Conservation (phyloP, 768 basidiomycete species). For the Trametes punicea region DNA sequence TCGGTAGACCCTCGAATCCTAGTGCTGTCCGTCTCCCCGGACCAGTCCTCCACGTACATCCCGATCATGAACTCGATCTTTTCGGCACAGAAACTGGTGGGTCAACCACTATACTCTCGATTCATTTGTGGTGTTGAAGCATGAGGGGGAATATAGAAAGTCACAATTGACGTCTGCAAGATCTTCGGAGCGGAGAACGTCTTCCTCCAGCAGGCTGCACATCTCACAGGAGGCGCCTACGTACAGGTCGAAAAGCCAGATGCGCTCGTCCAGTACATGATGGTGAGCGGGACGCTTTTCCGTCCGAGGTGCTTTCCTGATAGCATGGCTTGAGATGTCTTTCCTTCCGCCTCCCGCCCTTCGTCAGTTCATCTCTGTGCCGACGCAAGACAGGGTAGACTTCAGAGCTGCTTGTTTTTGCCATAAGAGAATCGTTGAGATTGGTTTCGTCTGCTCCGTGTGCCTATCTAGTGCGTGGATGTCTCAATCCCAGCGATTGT, state of each 20-base stretch:
- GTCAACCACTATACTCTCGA: constrained; percentile 23
- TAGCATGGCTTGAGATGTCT: constrained; percentile 64
- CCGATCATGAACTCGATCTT: constrained; percentile 99
- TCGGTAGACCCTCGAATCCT: constrained; percentile 56
- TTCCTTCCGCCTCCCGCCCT: constrained; percentile 71
- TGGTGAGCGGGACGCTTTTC: constrained; percentile 41
- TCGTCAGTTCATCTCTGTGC: constrained; percentile 74
- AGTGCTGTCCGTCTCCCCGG: constrained; percentile 89
- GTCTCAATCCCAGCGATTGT: background rate
- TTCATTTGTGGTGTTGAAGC: constrained; percentile 1
- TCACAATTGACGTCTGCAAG: constrained; percentile 95
- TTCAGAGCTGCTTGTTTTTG: constrained; percentile 99
- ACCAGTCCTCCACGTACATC: constrained; percentile 88
- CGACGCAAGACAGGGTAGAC: constrained; percentile 93
- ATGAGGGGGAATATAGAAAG: constrained; percentile 56
- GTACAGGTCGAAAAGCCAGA: constrained; percentile 78
- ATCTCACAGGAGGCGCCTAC: constrained; percentile 93
- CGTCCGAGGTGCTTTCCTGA: constrained; percentile 27
- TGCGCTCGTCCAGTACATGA: constrained; percentile 88
- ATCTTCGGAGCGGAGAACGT: constrained; percentile 86
- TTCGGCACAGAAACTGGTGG: constrained; percentile 93
- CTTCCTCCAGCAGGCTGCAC: constrained; percentile 95
- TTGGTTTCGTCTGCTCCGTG: constrained; percentile 98
- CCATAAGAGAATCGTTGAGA: constrained; percentile 94
- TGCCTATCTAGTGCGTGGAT: constrained; percentile 83